Base-by-base conservation (phyloP, 371 early-diverging fungal genomes). In the Cladochytrium tenue region DNA sequence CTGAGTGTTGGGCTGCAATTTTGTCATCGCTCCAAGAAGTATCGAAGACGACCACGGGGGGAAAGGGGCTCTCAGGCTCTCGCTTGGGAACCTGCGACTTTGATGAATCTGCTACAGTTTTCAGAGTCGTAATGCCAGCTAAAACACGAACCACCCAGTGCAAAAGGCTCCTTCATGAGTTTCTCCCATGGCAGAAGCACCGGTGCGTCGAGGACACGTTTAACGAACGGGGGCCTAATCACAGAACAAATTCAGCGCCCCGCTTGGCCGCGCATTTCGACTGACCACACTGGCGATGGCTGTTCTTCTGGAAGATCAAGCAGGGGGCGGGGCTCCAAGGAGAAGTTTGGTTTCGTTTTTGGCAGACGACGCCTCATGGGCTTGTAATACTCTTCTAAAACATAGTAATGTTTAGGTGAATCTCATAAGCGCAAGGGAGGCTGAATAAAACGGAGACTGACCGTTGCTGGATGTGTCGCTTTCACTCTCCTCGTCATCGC, bases 241-340 rank as follows among this genome's bases (percentile, higher is more conserved):
- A 13, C 34, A n/a, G 23, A 23, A 58, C 17, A 2, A 1, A 15
- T 0, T 35, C 23, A 0, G n/a, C 26, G 1, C 26, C 33, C 30
- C 26, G 43, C 43, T 20, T 20, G 20, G 43, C 13, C 43, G 20
- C 13, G 43, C 13, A 43, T 13, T 20, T 7, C 43, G 43, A 25
- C 27, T 32, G 33, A 66, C 60, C 59, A 59, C 4, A 51, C 52
- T 3, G 69, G 55, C 10, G 23, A 30, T 25, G 58, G 60, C 1
- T 58, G 43, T 3, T 52, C 59, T 26, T 69, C 69, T 32, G 62
- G 28, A 1, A 60, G 13, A 3, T 4, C 32, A 23, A 50, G 32
- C 50, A 69, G 34, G 1, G 69, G 69, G 1, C 64, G 51, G 5
- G 69, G 69, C 23, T 62, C 62, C 3, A 53, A n/a, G 5, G 36